Evolutionary conservation across 2,329 filamentous ascomycete genomes (phyloP), one percentile per base, ranked within the genome.

Genomic region (Xylariales sp.): DNA sequence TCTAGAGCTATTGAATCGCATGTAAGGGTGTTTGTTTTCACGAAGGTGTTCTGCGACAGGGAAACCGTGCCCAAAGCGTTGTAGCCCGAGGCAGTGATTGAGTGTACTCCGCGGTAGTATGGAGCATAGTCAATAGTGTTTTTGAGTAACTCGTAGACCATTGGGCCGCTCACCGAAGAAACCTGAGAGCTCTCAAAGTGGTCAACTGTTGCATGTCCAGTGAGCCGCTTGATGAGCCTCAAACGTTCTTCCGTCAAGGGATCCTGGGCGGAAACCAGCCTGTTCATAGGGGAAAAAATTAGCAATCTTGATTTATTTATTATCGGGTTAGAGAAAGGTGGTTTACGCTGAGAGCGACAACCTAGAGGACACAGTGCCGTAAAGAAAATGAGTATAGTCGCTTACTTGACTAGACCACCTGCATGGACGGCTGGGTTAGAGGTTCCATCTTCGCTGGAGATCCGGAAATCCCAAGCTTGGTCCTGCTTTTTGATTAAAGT

Each of bases 31-130:
- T 7, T 6, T 23, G n/a, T 23, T 2, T 10, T 28, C 6, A 48
- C 10, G 8, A 28, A 48, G n/a, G 6, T 23, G 6, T 48, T 28
- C n/a, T 23, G n/a, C 6, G 50, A 45, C 18, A 62, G 49, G 34
- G 59, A 53, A n/a, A 62, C 59, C 5, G 39, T 45, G 30, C 59
- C 49, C 3, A 54, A 14, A 23, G 49, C 49, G 7, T 62, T 30
- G 12, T 52, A 49, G 23, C 34, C 48, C 9, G 32, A 53, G 8
- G 59, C 34, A 45, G 48, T 5, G 1, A 62, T 30, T 6, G 48
- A 53, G 9, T 62, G 18, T 34, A 62, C 59, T 5, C 59, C 59
- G 16, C 49, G 59, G 36, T 62, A 62, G 14, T 62, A 62, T 7
- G 48, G 36, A 16, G 59, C 59, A 14, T 62, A 54, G 18, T 62